These are phyloP conservation scores for Magnusiomyces fungicola DNA, from an alignment of 1,139 yeast species.

Conservation along the genomic window DNA sequence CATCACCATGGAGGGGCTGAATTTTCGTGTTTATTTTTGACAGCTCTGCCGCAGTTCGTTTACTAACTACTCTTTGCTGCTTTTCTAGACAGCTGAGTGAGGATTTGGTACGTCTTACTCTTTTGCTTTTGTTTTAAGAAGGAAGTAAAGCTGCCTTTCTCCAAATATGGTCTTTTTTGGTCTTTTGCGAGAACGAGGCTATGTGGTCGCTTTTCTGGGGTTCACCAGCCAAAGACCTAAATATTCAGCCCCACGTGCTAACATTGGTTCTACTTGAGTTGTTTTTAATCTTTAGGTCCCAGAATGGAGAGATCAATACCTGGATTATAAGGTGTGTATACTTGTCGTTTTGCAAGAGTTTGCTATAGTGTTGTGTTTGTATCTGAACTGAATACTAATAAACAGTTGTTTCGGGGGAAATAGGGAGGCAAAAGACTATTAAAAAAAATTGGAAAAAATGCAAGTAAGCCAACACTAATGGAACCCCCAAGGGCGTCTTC, in stretches of 20 bases:
- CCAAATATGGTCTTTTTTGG: no score
- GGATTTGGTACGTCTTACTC: constrained; percentile 25
- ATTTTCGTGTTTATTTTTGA: neutral
- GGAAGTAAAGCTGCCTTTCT: neutral
- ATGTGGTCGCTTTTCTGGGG: neutral
- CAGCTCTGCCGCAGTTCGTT: neutral
- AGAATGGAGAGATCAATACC: constrained; percentile 78
- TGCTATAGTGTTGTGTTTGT: no score
- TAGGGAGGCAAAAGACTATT: constrained; percentile 49
- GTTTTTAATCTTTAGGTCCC: constrained; percentile 44
- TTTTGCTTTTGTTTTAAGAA: neutral
- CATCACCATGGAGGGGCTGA: no score
- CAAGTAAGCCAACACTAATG: constrained; percentile 7
- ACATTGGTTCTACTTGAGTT: no score
- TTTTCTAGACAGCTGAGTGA: constrained; percentile 29
- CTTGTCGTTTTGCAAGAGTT: no score
- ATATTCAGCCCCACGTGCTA: neutral
- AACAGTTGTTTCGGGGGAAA: neutral
- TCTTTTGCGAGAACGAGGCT: no score
- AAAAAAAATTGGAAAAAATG: constrained; percentile 36
- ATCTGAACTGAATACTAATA: neutral
- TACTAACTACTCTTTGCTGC: neutral
- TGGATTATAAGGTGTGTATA: constrained; percentile 55
- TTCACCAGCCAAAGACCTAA: no score
- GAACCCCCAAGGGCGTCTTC: constrained; percentile 15